Evolutionary conservation across 2,329 filamentous ascomycete genomes (phyloP), one percentile per base, ranked within the genome.

Genomic region (Pseudocercospora cruenta): DNA sequence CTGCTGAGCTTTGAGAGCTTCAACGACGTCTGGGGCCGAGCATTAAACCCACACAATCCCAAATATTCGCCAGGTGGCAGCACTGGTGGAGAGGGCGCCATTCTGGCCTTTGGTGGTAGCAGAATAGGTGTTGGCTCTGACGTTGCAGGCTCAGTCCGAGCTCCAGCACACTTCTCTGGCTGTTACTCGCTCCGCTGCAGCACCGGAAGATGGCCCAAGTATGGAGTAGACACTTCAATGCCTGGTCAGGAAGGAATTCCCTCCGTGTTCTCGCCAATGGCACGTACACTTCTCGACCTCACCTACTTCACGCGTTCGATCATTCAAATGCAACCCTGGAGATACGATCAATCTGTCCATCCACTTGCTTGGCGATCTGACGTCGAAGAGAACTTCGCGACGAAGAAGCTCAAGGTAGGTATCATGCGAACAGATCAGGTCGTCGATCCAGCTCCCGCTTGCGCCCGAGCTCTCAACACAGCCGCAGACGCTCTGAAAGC

Each of bases 201-300:
- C 2, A 96, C 92, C 1, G 94, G 94, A 1, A 86, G 94, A 58
- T 97, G 94, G 93, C 92, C 93, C 0, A 96, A 96, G 78, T 85
- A 87, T 49, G 93, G 93, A 9, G 89, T 93, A 76, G 87, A 87
- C 67, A 97, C 94, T 0, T 94, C 91, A 73, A 97, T 97, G 93
- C 88, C 91, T 0, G 94, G 94, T 0, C 93, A 97, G 77, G 94
- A 97, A 76, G 94, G 93, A 0, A 88, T 97, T 33, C 89, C 92
- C 0, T 92, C 90, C 69, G 93, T 97, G 21, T 97, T 94, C 80
- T 94, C 91, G 65, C 94, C 94, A 4, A 97, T 98, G 94, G 88
- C 94, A 2, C 86, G 93, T 61, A 97, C 93, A 0, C 80, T 97
- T 65, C 86, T 89, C 69, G 94, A 97, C 75, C 81, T 97, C 67